A percentile compares a stretch with the other conserved stretches of the same genome.
Evolutionary conservation across 805 yeast species (phyloP).

Genomic region (Deakozyma indianensis): DNA sequence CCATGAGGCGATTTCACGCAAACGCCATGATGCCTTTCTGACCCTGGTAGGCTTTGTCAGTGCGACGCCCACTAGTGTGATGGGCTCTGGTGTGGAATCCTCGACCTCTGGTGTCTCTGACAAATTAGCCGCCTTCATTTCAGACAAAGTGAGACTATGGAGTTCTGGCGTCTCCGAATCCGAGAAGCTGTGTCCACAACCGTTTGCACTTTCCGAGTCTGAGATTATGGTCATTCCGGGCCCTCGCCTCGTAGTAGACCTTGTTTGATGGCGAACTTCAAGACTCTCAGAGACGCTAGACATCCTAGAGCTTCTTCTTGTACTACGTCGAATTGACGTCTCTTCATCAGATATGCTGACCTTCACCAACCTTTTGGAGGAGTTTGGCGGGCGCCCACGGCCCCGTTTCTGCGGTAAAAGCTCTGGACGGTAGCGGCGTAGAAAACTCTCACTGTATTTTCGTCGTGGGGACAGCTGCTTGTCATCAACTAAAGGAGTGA

Average conservation of each 20-base stretch:
- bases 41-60: background rate
- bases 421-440: background rate
- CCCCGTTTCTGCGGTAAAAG: background rate
- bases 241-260: too few relatives aligned
- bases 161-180: too few relatives aligned
- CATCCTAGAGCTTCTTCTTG: background rate
- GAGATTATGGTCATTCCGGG: too few relatives aligned
- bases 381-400: background rate
- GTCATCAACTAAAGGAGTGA: too few relatives aligned
- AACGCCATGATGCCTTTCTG: background rate
- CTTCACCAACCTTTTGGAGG: background rate
- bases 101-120: too few relatives aligned
- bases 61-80: background rate
- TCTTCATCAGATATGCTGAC: background rate
- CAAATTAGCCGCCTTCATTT: too few relatives aligned
- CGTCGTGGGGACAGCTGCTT: background rate
- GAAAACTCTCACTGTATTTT: background rate
- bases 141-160: too few relatives aligned
- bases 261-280: too few relatives aligned
- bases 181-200: too few relatives aligned
- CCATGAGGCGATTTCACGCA: background rate
- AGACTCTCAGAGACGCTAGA: background rate
- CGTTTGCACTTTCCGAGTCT: too few relatives aligned
- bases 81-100: too few relatives aligned
- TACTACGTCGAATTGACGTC: background rate